These are phyloP conservation scores for Fusarium nodosum DNA, from an alignment of 2,329 filamentous ascomycete genomes.

Conservation along the genomic window DNA sequence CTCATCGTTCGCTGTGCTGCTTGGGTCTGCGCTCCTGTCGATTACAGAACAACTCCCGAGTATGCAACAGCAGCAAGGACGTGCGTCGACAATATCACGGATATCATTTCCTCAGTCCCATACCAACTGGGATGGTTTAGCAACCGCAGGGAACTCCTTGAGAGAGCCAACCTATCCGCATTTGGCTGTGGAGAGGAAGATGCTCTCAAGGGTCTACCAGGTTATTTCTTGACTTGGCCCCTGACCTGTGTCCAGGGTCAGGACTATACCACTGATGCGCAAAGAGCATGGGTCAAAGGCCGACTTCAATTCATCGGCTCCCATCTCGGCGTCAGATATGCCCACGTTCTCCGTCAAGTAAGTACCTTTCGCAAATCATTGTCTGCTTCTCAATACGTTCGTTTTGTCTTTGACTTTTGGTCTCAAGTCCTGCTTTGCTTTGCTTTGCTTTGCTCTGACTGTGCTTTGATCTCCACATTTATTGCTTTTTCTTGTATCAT, in stretches of 20 bases:
- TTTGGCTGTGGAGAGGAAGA: slow-evolving; percentile 66
- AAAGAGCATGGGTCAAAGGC: slow-evolving; percentile 68
- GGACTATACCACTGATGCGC: slow-evolving; percentile 71
- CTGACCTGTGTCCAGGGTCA: slow-evolving; percentile 66
- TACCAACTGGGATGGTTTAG: slow-evolving; percentile 72
- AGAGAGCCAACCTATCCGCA: slow-evolving; percentile 57
- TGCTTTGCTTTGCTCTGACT: neutral
- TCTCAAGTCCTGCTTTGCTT: neutral
- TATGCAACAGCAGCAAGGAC: slow-evolving; percentile 68
- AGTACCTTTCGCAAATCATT: slow-evolving; percentile 36
- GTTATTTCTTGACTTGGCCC: slow-evolving; percentile 72
- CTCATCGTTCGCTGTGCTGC: slow-evolving; percentile 71
- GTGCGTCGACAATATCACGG: slow-evolving; percentile 67
- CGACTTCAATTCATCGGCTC: slow-evolving; percentile 68
- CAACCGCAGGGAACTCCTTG: slow-evolving; percentile 58
- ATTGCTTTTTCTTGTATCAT: slow-evolving; percentile 31
- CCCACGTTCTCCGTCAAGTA: slow-evolving; percentile 68
- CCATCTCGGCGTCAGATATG: slow-evolving; percentile 70
- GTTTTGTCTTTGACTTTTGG: slow-evolving; percentile 3
- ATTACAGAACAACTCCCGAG: slow-evolving; percentile 73
- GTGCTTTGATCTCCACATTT: slow-evolving; percentile 8
- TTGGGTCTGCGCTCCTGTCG: slow-evolving; percentile 71
- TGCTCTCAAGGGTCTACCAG: slow-evolving; percentile 66
- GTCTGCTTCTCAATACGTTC: neutral
- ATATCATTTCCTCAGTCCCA: slow-evolving; percentile 72